phyloP scores from a whole-genome alignment of 805 yeast species.

The Kuraishia floccosa region DNA sequence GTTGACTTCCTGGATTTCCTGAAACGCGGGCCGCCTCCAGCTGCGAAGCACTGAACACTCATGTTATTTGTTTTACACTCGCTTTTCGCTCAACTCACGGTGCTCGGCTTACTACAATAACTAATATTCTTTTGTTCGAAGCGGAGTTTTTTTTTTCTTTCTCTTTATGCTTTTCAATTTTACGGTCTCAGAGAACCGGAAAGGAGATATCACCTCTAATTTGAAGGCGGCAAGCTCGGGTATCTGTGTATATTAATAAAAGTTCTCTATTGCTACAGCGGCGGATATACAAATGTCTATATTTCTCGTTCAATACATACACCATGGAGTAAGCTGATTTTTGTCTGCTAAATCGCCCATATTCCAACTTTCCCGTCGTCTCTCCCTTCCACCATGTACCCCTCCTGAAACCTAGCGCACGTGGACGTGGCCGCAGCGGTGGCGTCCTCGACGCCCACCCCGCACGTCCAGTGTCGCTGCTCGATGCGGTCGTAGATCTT shows the following conservation, averaged over 20 bases:
- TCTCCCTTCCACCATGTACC: constrained; percentile 58
- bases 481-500: constrained; percentile 48
- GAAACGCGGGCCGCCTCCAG: no score
- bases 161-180: no score
- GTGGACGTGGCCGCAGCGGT: constrained; percentile 19
- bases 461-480: constrained; percentile 42
- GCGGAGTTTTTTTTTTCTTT: no score
- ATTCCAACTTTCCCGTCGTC: constrained; percentile 47
- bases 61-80: no score
- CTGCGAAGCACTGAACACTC: no score
- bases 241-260: not conserved
- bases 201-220: no score
- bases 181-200: no score
- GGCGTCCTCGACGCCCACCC: constrained; percentile 23
- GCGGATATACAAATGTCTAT: not conserved
- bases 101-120: no score
- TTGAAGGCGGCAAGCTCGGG: no score
- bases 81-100: no score
- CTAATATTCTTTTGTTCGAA: no score
- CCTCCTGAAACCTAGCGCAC: constrained; percentile 46
- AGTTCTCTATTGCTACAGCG: not conserved
- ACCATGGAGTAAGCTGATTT: not conserved
- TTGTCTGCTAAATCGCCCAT: constrained; percentile 59
- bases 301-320: not conserved
- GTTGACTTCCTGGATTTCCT: no score